phyloP scores from a whole-genome alignment of 2,329 filamentous ascomycete species.

The Amesomyces nigricolor region DNA sequence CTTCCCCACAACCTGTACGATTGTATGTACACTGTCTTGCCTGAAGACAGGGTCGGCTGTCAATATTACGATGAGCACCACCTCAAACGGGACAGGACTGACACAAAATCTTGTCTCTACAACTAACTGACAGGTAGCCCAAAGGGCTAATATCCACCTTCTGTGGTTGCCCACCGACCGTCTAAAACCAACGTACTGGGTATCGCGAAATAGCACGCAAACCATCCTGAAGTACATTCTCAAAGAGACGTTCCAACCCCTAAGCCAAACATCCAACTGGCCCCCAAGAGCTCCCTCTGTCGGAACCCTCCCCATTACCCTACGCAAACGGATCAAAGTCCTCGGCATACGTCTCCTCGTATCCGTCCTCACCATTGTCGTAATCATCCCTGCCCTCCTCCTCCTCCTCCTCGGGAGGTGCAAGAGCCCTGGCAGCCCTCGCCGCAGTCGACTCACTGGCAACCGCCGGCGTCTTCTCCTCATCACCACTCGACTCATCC shows the following conservation, averaged over 20 bases:
- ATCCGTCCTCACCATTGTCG: slow-evolving; percentile 11
- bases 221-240: neutral
- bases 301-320: slow-evolving; percentile 14
- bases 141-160: neutral
- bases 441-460: neutral
- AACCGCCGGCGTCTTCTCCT: neutral
- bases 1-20: too few species aligned
- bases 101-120: too few species aligned
- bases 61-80: too few species aligned
- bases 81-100: too few species aligned
- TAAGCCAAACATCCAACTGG: neutral
- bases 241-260: neutral
- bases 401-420: slow-evolving; percentile 11
- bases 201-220: neutral
- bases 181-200: neutral
- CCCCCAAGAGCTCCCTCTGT: neutral
- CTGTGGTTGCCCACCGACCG: neutral
- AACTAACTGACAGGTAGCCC: neutral
- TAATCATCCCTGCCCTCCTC: slow-evolving; percentile 18
- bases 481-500: neutral
- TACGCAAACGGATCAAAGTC: slow-evolving; percentile 25
- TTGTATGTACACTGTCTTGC: too few species aligned
- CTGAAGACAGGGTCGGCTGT: too few species aligned
- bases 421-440: slow-evolving; percentile 7
- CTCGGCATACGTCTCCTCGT: slow-evolving; percentile 19